These are phyloP conservation scores for Aschersonia sp. DNA, from an alignment of 2,329 filamentous ascomycete genomes.

Conservation along the genomic window DNA sequence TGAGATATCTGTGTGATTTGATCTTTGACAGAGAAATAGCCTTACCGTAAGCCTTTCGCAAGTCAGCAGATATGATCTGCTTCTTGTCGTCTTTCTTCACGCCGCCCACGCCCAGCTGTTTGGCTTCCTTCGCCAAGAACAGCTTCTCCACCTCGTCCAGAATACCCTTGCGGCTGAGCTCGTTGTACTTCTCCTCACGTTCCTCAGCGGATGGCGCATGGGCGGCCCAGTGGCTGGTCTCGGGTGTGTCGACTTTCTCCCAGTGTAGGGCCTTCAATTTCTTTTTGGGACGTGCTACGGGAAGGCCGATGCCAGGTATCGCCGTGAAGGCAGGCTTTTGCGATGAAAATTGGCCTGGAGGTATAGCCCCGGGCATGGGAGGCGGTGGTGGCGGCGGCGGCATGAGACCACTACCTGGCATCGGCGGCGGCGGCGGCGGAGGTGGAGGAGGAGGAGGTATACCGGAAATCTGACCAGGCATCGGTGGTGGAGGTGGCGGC, in stretches of 20 bases:
- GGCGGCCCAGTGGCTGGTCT: slow-evolving; percentile 84
- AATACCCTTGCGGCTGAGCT: slow-evolving; percentile 87
- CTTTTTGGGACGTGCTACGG: slow-evolving; percentile 86
- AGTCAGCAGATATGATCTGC: slow-evolving; percentile 82
- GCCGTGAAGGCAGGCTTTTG: slow-evolving; percentile 42
- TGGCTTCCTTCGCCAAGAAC: slow-evolving; percentile 95
- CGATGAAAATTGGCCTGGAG: slow-evolving; percentile 61
- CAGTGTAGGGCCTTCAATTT: slow-evolving; percentile 99
- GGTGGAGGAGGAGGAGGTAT: slow-evolving; percentile 1
- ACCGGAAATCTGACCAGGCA: slow-evolving; percentile 23
- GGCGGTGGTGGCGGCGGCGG: slow-evolving; percentile 37
- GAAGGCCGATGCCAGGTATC: slow-evolving; percentile 49
- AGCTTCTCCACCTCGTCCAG: slow-evolving; percentile 95
- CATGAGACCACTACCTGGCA: slow-evolving; percentile 28
- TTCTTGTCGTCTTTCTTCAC: slow-evolving; percentile 91
- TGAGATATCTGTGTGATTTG: too few species aligned
- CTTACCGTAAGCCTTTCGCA: slow-evolving; percentile 74
- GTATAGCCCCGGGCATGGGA: slow-evolving; percentile 50
- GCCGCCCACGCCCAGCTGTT: slow-evolving; percentile 57
- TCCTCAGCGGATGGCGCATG: slow-evolving; percentile 76
- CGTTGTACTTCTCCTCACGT: slow-evolving; percentile 90
- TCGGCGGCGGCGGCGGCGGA: slow-evolving; percentile 19
- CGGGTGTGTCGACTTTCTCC: slow-evolving; percentile 92
- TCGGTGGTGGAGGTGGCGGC: slow-evolving; percentile 30
- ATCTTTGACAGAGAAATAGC: too few species aligned